These are phyloP conservation scores for Boletus tylopilopsis DNA, from an alignment of 768 basidiomycete genomes.

Conservation along the genomic window DNA sequence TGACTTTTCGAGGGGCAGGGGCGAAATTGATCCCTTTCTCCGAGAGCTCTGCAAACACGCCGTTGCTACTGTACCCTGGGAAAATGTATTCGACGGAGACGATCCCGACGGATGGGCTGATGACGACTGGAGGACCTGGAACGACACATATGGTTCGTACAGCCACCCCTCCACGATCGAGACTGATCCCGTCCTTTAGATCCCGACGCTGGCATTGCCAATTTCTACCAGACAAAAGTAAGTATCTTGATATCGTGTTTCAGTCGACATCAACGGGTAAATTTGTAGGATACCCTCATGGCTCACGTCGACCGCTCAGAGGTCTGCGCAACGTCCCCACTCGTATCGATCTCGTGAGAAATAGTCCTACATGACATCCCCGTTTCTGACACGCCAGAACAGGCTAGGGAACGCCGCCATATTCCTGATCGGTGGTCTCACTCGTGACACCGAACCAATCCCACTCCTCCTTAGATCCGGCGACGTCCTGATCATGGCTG, in stretches of 20 bases:
- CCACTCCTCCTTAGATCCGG: slow-evolving; percentile 88
- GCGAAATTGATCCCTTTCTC: slow-evolving; percentile 55
- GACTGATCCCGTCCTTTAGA: slow-evolving; percentile 41
- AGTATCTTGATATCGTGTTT: background rate
- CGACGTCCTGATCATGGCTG: slow-evolving; percentile 92
- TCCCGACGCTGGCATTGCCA: slow-evolving; percentile 95
- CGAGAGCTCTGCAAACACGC: slow-evolving; percentile 57
- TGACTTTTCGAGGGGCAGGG: slow-evolving; percentile 73
- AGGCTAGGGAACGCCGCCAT: slow-evolving; percentile 88
- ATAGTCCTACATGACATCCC: background rate
- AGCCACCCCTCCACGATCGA: slow-evolving; percentile 3
- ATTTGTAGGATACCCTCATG: slow-evolving; percentile 79
- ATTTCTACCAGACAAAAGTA: slow-evolving; percentile 85
- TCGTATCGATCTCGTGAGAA: slow-evolving; percentile 90
- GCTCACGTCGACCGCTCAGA: slow-evolving; percentile 98
- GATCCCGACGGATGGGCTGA: slow-evolving; percentile 48
- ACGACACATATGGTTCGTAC: slow-evolving; percentile 68
- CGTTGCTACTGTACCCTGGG: slow-evolving; percentile 69
- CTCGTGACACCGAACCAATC: slow-evolving; percentile 71
- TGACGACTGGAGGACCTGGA: slow-evolving; percentile 71
- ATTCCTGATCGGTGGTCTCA: slow-evolving; percentile 84
- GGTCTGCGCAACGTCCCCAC: slow-evolving; percentile 84
- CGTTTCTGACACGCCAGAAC: background rate
- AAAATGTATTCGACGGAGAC: slow-evolving; percentile 46
- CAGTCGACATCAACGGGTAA: background rate